phyloP scores from a whole-genome alignment of 495 filamentous ascomycete species.

The Saxophila tyrrhenica region DNA sequence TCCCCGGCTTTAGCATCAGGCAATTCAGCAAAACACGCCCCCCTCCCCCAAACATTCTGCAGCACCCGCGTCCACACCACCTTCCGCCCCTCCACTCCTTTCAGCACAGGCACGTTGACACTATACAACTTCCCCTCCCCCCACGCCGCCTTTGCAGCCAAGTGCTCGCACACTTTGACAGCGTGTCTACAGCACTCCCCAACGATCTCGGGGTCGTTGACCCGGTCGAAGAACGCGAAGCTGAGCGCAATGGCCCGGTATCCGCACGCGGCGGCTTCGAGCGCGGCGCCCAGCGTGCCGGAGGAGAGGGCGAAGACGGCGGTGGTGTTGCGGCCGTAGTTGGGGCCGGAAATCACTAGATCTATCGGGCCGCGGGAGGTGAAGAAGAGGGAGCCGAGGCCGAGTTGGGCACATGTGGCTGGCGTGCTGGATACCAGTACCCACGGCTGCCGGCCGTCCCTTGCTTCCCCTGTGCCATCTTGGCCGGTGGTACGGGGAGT shows the following conservation, averaged over 20 bases:
- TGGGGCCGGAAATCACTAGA: constrained; percentile 80
- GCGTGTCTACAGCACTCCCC: constrained; percentile 56
- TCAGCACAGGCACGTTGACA: constrained; percentile 74
- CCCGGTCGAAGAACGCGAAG: constrained; percentile 74
- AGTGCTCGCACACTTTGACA: constrained; percentile 64
- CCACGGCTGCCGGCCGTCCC: constrained; percentile 60
- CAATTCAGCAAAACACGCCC: constrained; percentile 71
- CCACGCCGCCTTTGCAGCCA: constrained; percentile 55
- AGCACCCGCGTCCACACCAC: constrained; percentile 72
- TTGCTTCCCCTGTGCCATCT: background rate
- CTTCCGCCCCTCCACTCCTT: constrained; percentile 53
- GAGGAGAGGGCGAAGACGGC: constrained; percentile 81
- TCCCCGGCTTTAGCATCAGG: constrained; percentile 41
- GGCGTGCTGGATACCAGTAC: constrained; percentile 82
- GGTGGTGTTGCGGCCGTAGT: constrained; percentile 90
- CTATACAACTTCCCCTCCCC: constrained; percentile 54
- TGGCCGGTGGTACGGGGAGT: background rate
- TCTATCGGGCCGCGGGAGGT: constrained; percentile 65
- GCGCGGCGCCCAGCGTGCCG: constrained; percentile 80
- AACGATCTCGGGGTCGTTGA: constrained; percentile 71
- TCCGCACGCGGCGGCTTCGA: constrained; percentile 82
- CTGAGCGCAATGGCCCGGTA: constrained; percentile 68
- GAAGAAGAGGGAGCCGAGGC: constrained; percentile 70
- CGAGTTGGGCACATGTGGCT: constrained; percentile 81
- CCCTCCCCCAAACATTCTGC: constrained; percentile 76